These are phyloP conservation scores for Ogataea trehalophila DNA, from an alignment of 805 yeast genomes.

Conservation along the genomic window DNA sequence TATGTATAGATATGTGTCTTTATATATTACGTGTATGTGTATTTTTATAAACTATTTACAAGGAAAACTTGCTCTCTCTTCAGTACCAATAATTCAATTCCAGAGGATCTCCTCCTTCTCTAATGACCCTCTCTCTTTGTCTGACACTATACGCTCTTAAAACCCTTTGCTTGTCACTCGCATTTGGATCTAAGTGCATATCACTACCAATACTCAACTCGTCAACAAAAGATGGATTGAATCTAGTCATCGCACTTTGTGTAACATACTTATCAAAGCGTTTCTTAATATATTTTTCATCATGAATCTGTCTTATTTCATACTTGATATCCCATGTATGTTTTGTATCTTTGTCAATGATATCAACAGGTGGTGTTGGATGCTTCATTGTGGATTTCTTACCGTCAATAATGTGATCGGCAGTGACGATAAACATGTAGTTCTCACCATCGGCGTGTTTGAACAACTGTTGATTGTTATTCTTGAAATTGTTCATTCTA, in stretches of 20 bases:
- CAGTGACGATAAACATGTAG: conserved; percentile 35
- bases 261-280: conserved; percentile 9
- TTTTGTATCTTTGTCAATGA: conserved; percentile 12
- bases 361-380: conserved; percentile 28
- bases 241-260: neutral
- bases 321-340: conserved; percentile 27
- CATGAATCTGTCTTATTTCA: conserved; percentile 16
- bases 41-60: too few species aligned
- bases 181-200: conserved; percentile 18
- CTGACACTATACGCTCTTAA: conserved; percentile 33
- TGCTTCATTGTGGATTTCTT: conserved; percentile 13
- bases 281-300: conserved; percentile 6
- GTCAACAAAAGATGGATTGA: too few species aligned
- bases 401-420: conserved; percentile 35
- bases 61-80: too few species aligned
- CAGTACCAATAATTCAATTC: too few species aligned
- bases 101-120: too few species aligned
- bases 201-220: neutral
- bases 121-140: conserved; percentile 2
- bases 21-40: too few species aligned
- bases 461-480: conserved; percentile 14
- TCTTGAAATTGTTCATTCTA: conserved; percentile 5
- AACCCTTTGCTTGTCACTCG: conserved; percentile 19
- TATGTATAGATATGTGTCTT: too few species aligned
- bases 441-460: conserved; percentile 8